Evolutionary conservation across 768 basidiomycete genomes (phyloP).

Genomic region (Pisolithus orientalis): DNA sequence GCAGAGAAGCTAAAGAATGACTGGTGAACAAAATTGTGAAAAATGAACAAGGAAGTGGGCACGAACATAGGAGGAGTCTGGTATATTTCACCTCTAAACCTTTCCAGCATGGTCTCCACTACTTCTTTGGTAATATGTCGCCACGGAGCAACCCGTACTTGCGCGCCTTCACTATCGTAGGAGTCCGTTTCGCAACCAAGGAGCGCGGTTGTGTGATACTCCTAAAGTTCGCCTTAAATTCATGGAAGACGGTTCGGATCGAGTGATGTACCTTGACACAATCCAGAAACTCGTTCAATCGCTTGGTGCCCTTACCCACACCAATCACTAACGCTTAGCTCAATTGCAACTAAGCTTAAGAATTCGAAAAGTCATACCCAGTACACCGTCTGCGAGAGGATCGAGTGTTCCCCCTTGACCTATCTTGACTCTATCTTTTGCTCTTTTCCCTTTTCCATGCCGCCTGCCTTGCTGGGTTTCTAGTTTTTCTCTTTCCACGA

Average conservation of each 20-base stretch:
- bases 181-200: constrained; percentile 93
- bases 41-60: background rate
- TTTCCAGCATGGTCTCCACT: constrained; percentile 60
- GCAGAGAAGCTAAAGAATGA: constrained; percentile 76
- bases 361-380: constrained; percentile 48
- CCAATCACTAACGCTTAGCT: constrained; percentile 62
- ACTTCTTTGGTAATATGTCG: constrained; percentile 74
- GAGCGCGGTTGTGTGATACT: constrained; percentile 86
- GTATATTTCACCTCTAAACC: constrained; percentile 81
- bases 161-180: constrained; percentile 85
- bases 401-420: constrained; percentile 95
- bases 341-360: background rate
- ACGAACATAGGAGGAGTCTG: constrained; percentile 90
- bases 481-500: constrained; percentile 54
- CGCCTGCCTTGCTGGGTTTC: constrained; percentile 45
- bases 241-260: constrained; percentile 3
- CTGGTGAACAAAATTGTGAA: constrained; percentile 1
- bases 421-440: constrained; percentile 58
- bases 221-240: constrained; percentile 41
- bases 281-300: constrained; percentile 72
- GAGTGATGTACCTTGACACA: constrained; percentile 71
- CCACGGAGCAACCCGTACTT: constrained; percentile 74
- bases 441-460: constrained; percentile 33
- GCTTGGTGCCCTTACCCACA: constrained; percentile 85
- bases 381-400: constrained; percentile 91